phyloP scores from a whole-genome alignment of 805 yeast genomes.

The Cyberlindnera americana region DNA sequence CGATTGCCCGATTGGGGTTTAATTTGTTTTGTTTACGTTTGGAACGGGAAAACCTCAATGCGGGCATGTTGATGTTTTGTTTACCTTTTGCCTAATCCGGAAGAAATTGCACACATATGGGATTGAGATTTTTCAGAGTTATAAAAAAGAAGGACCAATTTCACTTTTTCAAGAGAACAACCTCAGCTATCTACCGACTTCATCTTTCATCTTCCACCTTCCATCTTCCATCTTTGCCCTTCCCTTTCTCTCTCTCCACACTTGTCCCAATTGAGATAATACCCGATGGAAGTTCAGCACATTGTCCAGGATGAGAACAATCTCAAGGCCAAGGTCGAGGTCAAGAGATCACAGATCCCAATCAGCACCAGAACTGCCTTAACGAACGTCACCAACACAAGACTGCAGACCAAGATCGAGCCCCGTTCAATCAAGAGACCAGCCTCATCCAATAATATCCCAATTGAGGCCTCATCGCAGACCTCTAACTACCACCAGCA shows the following conservation, averaged over 20 bases:
- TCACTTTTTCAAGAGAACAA: too few relatives aligned
- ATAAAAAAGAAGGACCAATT: too few relatives aligned
- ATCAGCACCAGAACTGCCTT: constrained; percentile 27
- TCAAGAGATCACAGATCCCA: constrained; percentile 25
- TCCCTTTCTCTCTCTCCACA: background rate
- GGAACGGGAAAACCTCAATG: too few relatives aligned
- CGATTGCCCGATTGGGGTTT: constrained; percentile 1
- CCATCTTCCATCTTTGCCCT: background rate
- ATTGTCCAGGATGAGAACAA: constrained; percentile 24
- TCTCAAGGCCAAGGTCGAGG: constrained; percentile 11
- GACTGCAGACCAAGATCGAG: background rate
- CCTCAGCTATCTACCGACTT: too few relatives aligned
- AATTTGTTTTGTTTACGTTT: background rate
- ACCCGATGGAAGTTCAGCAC: constrained; percentile 2
- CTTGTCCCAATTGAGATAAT: background rate
- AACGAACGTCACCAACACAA: constrained; percentile 30
- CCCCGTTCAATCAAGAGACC: constrained; percentile 39
- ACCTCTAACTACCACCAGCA: constrained; percentile 5
- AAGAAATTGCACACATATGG: background rate
- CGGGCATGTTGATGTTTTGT: background rate
- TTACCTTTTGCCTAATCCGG: constrained; percentile 2
- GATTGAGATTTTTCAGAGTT: too few relatives aligned
- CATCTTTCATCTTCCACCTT: too few relatives aligned
- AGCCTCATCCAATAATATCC: constrained; percentile 23
- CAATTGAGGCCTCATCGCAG: constrained; percentile 1